Percentiles rank a stretch among this genome's conserved stretches.
Conservation (phyloP, 2,329 filamentous ascomycete genomes). For the Coniochaeta sp. region DNA sequence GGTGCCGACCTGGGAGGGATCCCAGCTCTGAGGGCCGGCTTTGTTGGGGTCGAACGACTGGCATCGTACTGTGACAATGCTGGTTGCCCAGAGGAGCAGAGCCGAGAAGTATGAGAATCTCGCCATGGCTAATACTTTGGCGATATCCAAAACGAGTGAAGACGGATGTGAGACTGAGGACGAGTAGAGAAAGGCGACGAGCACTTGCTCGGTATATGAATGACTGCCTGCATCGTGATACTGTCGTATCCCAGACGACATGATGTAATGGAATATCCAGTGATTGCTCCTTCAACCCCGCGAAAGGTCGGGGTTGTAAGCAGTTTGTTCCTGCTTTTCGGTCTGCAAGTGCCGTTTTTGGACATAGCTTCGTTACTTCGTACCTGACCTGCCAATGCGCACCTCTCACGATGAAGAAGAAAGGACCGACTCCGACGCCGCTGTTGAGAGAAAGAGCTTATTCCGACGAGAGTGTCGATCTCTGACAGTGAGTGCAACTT, state of each 20-base stretch:
- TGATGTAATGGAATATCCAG: background rate
- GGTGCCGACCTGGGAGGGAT: slow-evolving; percentile 23
- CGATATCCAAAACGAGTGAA: background rate
- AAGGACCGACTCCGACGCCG: background rate
- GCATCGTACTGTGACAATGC: background rate
- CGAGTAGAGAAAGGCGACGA: background rate
- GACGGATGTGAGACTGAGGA: background rate
- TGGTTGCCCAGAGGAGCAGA: background rate
- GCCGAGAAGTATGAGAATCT: background rate
- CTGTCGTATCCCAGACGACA: background rate
- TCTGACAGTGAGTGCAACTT: background rate
- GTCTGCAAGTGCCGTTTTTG: background rate
- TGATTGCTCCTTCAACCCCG: background rate
- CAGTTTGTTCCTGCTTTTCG: background rate
- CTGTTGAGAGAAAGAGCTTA: background rate
- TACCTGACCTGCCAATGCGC: background rate
- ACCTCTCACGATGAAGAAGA: background rate
- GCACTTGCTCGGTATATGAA: background rate
- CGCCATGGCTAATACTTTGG: background rate
- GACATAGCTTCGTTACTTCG: no score
- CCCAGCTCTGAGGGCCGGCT: slow-evolving; percentile 20
- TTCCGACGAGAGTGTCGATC: background rate
- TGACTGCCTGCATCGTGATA: background rate
- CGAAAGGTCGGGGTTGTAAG: background rate
- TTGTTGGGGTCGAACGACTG: slow-evolving; percentile 23